These are phyloP conservation scores for Claviceps capensis DNA, from an alignment of 2,329 filamentous ascomycete species.

Conservation along the genomic window DNA sequence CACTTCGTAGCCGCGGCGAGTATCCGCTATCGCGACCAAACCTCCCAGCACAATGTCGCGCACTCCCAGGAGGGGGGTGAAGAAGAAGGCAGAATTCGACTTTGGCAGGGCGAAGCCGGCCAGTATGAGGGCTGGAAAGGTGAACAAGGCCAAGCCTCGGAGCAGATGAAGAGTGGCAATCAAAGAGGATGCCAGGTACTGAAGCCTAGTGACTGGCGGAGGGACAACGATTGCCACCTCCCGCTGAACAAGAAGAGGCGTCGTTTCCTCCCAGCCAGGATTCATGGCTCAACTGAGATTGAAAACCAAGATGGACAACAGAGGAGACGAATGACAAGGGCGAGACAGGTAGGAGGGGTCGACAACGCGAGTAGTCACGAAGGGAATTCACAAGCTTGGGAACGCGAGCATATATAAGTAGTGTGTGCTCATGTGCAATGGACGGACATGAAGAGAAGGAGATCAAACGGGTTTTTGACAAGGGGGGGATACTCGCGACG, in stretches of 20 bases:
- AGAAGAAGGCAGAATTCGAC: constrained; percentile 15
- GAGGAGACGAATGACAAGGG: neutral
- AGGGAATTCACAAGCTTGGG: too few species aligned
- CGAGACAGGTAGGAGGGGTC: too few species aligned
- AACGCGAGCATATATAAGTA: too few species aligned
- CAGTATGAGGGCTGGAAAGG: constrained; percentile 16
- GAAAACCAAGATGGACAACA: neutral
- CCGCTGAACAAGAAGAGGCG: constrained; percentile 4
- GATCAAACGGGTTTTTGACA: too few species aligned
- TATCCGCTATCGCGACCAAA: constrained; percentile 15
- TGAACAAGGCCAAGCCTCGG: constrained; percentile 16
- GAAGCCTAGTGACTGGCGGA: constrained; percentile 9
- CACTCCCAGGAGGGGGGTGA: constrained; percentile 18
- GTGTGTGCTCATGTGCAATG: too few species aligned
- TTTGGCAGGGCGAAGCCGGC: constrained; percentile 17
- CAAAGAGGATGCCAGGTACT: constrained; percentile 11
- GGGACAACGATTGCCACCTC: neutral
- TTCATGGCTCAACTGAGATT: neutral
- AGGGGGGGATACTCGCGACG: too few species aligned
- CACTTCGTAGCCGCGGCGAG: constrained; percentile 12
- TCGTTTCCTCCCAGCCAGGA: constrained; percentile 1
- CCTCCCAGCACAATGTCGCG: constrained; percentile 19
- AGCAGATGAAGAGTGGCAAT: constrained; percentile 15
- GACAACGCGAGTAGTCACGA: too few species aligned
- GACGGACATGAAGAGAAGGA: too few species aligned